phyloP scores from a whole-genome alignment of 345 rosid species.

The Tarenaya hassleriana region DNA sequence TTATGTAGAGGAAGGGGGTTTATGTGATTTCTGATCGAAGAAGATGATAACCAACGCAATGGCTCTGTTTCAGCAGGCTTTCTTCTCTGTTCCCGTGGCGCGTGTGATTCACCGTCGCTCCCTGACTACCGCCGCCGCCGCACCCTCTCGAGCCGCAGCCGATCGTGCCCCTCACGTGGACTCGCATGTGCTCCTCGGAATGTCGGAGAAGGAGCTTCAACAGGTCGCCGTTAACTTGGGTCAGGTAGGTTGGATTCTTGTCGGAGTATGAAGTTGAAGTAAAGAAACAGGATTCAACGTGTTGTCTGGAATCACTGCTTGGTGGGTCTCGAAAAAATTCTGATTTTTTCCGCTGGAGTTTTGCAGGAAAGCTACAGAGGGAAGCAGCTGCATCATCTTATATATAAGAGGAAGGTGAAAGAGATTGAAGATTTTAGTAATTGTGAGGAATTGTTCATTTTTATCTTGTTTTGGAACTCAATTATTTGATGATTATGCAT shows the following conservation, averaged over 20 bases:
- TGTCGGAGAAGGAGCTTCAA: slow-evolving; percentile 87
- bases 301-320: background rate
- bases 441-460: slow-evolving; percentile 36
- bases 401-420: slow-evolving; percentile 72
- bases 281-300: background rate
- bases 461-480: slow-evolving; percentile 1
- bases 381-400: slow-evolving; percentile 81
- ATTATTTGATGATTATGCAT: slow-evolving; percentile 2
- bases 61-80: slow-evolving; percentile 54
- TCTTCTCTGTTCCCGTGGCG: slow-evolving; percentile 46
- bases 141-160: slow-evolving; percentile 18
- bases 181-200: slow-evolving; percentile 74
- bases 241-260: slow-evolving; percentile 42
- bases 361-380: slow-evolving; percentile 82
- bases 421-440: slow-evolving; percentile 76
- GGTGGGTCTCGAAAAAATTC: background rate
- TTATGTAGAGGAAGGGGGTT: slow-evolving; percentile 29
- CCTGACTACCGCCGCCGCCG: slow-evolving; percentile 23
- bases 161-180: slow-evolving; percentile 45
- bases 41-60: slow-evolving; percentile 44
- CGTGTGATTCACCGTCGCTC: slow-evolving; percentile 45
- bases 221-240: slow-evolving; percentile 72
- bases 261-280: background rate
- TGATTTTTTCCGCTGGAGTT: background rate
- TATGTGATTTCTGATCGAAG: too few species aligned